Base-by-base conservation (phyloP, 345 rosid species). In the Dipteronia sinensis region DNA sequence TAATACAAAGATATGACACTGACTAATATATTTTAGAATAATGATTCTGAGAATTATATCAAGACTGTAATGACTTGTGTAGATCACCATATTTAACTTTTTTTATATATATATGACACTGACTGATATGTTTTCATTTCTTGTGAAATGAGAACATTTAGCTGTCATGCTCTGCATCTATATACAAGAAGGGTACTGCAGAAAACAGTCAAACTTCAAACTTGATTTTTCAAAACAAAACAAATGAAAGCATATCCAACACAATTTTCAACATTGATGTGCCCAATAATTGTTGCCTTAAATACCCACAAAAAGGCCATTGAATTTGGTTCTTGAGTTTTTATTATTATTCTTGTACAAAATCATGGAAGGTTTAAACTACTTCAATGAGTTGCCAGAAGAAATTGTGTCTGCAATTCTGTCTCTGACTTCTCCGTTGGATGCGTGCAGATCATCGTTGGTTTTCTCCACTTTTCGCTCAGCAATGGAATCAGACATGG, bases 401-500 rank as follows among this genome's bases (percentile, higher is more conserved):
- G 90, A 78, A 55, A 88, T 92, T 62, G 72, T 94, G 42, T 86
- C 93, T 2, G 73, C 74, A 3, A 85, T 94, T 40, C 77, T 93
- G 10, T 86, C 92, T 22, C 84, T 88, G 44, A 87, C 98, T 1
- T 79, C 97, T 42, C 98, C 98, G 0, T 49, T 65, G 0, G 95
- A 92, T 73, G 87, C 83, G 2, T 82, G 85, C 82, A 82, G 82
- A 10, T 87, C 87, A 3, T 83, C 93, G 0, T 20, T 58, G 44
- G 88, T 89, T 2, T 93, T 94, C 3, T 62, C 88, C 1, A 63
- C 74, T 34, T 90, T 93, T 70, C 81, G 79, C 65, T 86, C 91
- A 19, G 97, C 95, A 15, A 82, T 91, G 23, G 89, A 87, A 0
- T 94, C 95, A 1, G 93, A 90, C 72, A 19, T 70, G 8, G 83